These are phyloP conservation scores for Cutaneotrichosporon cavernicola DNA, from an alignment of 1,284 basidiomycete genomes.

Conservation along the genomic window DNA sequence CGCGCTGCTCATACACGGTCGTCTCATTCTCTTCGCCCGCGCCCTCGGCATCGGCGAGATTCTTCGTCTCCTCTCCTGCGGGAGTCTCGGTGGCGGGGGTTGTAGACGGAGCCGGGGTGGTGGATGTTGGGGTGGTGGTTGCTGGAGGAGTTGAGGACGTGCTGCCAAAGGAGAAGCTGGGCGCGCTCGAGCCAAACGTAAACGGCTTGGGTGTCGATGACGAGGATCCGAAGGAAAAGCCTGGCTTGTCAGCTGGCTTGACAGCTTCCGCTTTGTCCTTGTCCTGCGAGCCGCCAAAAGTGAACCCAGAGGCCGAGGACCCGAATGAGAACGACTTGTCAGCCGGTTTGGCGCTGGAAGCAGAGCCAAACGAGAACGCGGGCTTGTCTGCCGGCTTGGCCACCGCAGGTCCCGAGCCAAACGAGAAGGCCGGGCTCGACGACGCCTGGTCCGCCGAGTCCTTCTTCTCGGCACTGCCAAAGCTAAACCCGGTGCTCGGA, in stretches of 20 bases:
- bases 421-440: background rate
- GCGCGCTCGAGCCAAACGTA: conserved; percentile 18
- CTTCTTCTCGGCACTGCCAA: conserved; percentile 1
- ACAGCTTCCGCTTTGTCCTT: background rate
- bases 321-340: conserved; percentile 34
- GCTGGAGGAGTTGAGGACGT: background rate
- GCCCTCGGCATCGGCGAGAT: conserved; percentile 42
- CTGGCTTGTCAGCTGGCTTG: conserved; percentile 15
- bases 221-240: conserved; percentile 24
- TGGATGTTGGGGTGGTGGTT: conserved; percentile 9
- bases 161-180: conserved; percentile 31
- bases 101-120: conserved; percentile 7
- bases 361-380: conserved; percentile 3
- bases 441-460: conserved; percentile 10
- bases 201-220: conserved; percentile 14
- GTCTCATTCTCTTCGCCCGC: conserved; percentile 72
- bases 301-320: background rate
- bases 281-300: background rate
- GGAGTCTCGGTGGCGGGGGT: conserved; percentile 20
- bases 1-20: conserved; percentile 62
- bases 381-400: conserved; percentile 14
- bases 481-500: conserved; percentile 8
- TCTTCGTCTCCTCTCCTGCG: conserved; percentile 34
- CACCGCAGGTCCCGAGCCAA: background rate
- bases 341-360: conserved; percentile 5